Evolutionary conservation across 805 yeast species (phyloP), one percentile per base, ranked within the genome.

Genomic region (Candida qinlingensis): DNA sequence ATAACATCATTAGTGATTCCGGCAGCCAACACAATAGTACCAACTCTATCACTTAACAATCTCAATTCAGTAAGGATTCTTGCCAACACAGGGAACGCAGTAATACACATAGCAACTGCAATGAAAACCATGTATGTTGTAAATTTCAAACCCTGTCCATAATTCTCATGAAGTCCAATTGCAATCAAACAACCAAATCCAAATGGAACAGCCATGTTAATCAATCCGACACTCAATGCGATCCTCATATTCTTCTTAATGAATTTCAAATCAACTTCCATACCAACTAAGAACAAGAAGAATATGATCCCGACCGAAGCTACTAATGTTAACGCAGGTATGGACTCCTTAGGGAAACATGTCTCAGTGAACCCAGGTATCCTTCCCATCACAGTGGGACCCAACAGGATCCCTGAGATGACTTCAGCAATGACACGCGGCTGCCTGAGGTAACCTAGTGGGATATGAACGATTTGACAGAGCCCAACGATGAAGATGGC

Each of bases 361-460:
- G 74, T 79, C 0, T 60, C 59, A 4, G 89, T 80, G 66, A 84
- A 87, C 48, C 77, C 70, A 0, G 90, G 89, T 34, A 85, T 77
- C 40, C 73, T 79, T 5, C 94, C 94, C 67, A 87, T 64, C 2
- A 78, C 94, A 0, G 89, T 72, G 1, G 92, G 92, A 0, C 94
- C 92, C 44, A 87, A 65, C 2, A 87, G 58, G 43, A 87, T 81
- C 30, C 95, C 96, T 0, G 89, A 73, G 8, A 87, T 71, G 43
- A 87, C 94, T 59, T 87, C 96, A 6, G 91, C 87, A 50, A 87
- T 86, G 39, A 87, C 96, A 50, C 81, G 72, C 0, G 96, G 96
- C 62, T 87, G 94, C 55, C 79, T 80, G 39, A 87, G 61, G 52
- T 65, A 75, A 9, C 80, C 71, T 12, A 87, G 65, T 0, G 90